Conservation (phyloP, 805 yeast genomes). For the Kazachstania taianensis region DNA sequence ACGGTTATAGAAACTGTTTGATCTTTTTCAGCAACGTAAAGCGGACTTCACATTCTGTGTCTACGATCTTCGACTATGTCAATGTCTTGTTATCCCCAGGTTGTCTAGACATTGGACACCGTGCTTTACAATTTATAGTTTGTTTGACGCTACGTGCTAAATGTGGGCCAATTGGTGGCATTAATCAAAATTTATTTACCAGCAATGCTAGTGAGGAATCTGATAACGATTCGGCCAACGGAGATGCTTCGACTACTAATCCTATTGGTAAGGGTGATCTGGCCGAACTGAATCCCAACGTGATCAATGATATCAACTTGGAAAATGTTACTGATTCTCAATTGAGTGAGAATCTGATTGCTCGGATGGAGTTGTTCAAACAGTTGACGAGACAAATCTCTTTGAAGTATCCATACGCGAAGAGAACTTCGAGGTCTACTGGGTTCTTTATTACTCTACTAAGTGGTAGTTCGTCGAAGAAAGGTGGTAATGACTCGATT, state of each 20-base stretch:
- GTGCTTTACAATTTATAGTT: conserved; percentile 50
- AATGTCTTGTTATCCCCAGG: conserved; percentile 42
- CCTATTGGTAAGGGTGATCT: conserved; percentile 7
- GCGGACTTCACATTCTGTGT: conserved; percentile 27
- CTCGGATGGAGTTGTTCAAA: conserved; percentile 36
- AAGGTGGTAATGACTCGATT: conserved; percentile 2
- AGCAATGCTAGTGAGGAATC: conserved; percentile 24
- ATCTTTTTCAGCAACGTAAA: conserved; percentile 32
- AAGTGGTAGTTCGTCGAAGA: conserved; percentile 22
- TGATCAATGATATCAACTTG: conserved; percentile 22
- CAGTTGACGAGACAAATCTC: conserved; percentile 38
- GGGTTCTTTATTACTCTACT: conserved; percentile 34
- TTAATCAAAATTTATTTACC: conserved; percentile 23
- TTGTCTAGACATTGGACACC: conserved; percentile 42
- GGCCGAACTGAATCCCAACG: conserved; percentile 19
- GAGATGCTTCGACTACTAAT: conserved; percentile 4
- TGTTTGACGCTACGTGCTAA: conserved; percentile 41
- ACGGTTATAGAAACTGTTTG: conserved; percentile 34
- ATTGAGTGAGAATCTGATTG: conserved; percentile 30
- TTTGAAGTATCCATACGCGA: conserved; percentile 52
- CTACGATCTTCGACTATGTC: conserved; percentile 28
- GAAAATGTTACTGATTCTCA: conserved; percentile 31
- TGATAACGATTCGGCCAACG: conserved; percentile 8
- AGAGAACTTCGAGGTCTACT: conserved; percentile 54
- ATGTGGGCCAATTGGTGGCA: conserved; percentile 34